A percentile compares a stretch with the other conserved stretches of the same genome.
Evolutionary conservation across 345 rosid species (phyloP).

Genomic region (Eucalyptus victrix): DNA sequence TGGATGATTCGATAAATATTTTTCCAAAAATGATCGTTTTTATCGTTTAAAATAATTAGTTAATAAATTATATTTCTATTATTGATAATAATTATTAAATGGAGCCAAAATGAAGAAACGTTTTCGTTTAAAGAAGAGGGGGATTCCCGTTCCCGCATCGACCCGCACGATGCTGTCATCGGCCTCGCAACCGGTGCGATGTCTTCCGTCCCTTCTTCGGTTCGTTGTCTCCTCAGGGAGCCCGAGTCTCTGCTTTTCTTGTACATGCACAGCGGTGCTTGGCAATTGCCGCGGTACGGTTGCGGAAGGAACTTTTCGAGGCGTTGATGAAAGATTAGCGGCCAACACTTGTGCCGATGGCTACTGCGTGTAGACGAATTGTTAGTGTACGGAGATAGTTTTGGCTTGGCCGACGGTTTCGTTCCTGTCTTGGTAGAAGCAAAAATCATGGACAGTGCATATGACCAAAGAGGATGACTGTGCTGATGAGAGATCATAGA

Average conservation of each 20-base stretch:
- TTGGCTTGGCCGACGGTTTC: not conserved
- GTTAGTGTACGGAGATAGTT: not conserved
- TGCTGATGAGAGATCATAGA: not conserved
- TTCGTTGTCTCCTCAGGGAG: not conserved
- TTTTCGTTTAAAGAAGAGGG: not conserved
- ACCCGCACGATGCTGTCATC: constrained; percentile 25
- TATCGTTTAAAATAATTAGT: too few relatives aligned
- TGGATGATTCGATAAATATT: fast-evolving
- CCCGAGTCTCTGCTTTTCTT: not conserved
- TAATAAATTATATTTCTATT: too few relatives aligned
- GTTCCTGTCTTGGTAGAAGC: not conserved
- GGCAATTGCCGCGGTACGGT: not conserved
- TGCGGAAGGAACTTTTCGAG: not conserved
- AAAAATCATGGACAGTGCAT: not conserved
- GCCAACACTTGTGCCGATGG: not conserved
- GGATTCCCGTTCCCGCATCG: constrained; percentile 1
- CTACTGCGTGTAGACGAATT: not conserved
- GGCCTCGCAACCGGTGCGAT: constrained; percentile 24
- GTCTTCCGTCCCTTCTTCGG: not conserved
- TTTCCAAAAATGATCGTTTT: fast-evolving
- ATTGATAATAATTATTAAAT: too few relatives aligned
- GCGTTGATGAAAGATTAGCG: not conserved
- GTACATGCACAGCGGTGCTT: not conserved
- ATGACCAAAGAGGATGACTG: not conserved
- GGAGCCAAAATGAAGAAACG: not conserved